Conservation (phyloP, 495 filamentous ascomycete species). For the Hypoxylon cercidicola region DNA sequence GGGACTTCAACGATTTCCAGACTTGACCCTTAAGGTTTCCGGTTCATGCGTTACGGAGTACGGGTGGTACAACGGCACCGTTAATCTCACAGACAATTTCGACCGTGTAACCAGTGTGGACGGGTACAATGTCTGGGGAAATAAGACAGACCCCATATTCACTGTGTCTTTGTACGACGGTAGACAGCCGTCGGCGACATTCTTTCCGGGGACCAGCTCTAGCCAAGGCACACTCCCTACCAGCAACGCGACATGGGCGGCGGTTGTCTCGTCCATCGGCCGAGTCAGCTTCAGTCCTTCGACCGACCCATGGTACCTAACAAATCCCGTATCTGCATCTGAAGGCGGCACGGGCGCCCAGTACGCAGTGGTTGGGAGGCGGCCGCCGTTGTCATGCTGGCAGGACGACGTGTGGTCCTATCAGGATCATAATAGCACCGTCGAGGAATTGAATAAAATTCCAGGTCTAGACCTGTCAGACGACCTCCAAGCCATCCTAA, state of each 20-base stretch:
- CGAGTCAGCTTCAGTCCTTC: conserved; percentile 44
- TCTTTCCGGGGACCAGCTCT: conserved; percentile 2
- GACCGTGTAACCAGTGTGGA: conserved; percentile 17
- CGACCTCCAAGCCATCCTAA: conserved; percentile 29
- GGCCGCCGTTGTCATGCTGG: conserved; percentile 51
- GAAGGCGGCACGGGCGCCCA: conserved; percentile 1
- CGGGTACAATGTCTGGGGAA: conserved; percentile 25
- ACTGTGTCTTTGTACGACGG: conserved; percentile 30
- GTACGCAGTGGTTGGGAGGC: conserved; percentile 29
- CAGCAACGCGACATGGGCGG: conserved; percentile 45
- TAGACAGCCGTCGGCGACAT: conserved; percentile 18
- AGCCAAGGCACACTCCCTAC: conserved; percentile 10
- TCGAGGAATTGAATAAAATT: conserved; percentile 25
- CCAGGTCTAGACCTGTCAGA: conserved; percentile 32
- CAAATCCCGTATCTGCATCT: conserved; percentile 11
- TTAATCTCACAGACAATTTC: not conserved
- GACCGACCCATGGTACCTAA: conserved; percentile 51
- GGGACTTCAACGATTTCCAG: conserved; percentile 48
- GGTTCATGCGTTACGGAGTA: conserved; percentile 54
- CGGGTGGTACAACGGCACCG: conserved; percentile 23
- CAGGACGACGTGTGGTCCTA: conserved; percentile 48
- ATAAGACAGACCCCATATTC: not conserved
- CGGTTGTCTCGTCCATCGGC: conserved; percentile 45
- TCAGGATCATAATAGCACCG: conserved; percentile 31
- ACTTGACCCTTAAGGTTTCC: conserved; percentile 43